Evolutionary conservation across 2,329 filamentous ascomycete species (phyloP), one percentile per base, ranked within the genome.

Genomic region (Didymella arachidicola): DNA sequence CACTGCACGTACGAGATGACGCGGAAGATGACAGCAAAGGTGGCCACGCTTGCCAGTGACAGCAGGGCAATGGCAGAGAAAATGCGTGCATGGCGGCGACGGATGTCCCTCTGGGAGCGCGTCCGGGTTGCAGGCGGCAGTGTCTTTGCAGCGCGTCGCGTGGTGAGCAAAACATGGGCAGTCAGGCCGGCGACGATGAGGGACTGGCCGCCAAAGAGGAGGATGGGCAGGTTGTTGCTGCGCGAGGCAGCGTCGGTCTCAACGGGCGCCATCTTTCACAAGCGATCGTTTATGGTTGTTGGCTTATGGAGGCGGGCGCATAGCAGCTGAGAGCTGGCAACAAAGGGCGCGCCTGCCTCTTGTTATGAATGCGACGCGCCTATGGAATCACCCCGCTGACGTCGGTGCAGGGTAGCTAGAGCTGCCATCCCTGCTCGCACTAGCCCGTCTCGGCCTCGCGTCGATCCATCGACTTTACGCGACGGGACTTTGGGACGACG

Each of bases 1-100:
- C 84, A 86, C 30, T 79, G 72, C 39, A 77, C 72, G 71, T 85
- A 86, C 3, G 82, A 84, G 18, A 81, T 68, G 5, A 75, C 72
- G 49, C 79, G 79, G 66, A 81, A 81, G 29, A 70, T 66, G 34
- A 79, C 70, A 44, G 78, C 77, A 62, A 82, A 79, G 61, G 80
- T 82, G 3, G 75, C 75, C 4, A 82, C 79, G 1, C 77, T 70
- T 1, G 71, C 70, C 26, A 85, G 68, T 53, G 83, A 83, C n/a
- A 80, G 55, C 25, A 79, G 48, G 6, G 82, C 79, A n/a, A 85
- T 74, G 25, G 72, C 49, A 0, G 77, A 72, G 71, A 85, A 84
- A 22, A 79, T 50, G 27, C 68, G 57, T 32, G 72, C 72, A 63
- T 73, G 61, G 53, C 70, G 70, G 36, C 69, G 70, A 53, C 76